Evolutionary conservation across 768 basidiomycete species (phyloP).

Genomic region (Calocybe cyanea): DNA sequence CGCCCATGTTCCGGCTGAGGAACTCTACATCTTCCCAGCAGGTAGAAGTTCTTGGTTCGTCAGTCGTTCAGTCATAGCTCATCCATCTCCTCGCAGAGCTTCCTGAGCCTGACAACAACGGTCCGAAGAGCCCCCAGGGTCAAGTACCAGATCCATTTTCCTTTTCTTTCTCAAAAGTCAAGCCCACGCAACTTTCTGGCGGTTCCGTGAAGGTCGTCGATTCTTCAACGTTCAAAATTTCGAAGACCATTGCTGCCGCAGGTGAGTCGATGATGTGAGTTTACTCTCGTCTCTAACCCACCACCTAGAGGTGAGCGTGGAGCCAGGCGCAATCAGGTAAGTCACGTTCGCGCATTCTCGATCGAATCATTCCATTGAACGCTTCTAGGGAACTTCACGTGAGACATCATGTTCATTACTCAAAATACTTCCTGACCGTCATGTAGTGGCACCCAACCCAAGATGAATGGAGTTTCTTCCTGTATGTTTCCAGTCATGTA

Average conservation of each 20-base stretch:
- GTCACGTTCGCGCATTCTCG: slow-evolving; percentile 1
- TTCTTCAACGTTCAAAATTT: slow-evolving; percentile 46
- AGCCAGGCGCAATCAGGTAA: slow-evolving; percentile 53
- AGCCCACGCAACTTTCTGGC: slow-evolving; percentile 39
- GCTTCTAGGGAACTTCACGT: slow-evolving; percentile 51
- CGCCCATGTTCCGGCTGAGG: slow-evolving; percentile 37
- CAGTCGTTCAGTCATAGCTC: not conserved
- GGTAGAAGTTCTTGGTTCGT: slow-evolving; percentile 19
- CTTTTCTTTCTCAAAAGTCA: slow-evolving; percentile 43
- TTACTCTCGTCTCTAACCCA: not conserved
- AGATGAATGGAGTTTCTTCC: slow-evolving; percentile 61
- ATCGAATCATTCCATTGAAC: not conserved
- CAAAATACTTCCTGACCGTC: slow-evolving; percentile 2
- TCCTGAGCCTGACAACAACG: slow-evolving; percentile 30
- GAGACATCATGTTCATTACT: slow-evolving; percentile 12
- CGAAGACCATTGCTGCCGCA: slow-evolving; percentile 51
- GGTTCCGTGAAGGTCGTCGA: slow-evolving; percentile 51
- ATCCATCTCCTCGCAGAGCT: slow-evolving; percentile 21
- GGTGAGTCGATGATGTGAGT: slow-evolving; percentile 8
- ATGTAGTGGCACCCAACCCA: slow-evolving; percentile 66
- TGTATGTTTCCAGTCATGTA: slow-evolving; percentile 32
- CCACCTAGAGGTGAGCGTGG: slow-evolving; percentile 45
- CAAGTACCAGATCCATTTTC: slow-evolving; percentile 41
- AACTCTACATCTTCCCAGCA: slow-evolving; percentile 53
- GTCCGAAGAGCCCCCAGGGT: slow-evolving; percentile 41